A percentile compares a stretch with the other conserved stretches of the same genome.
phyloP scores from a whole-genome alignment of 2,329 filamentous ascomycete genomes.

The Rhinocladiella mackenziei region DNA sequence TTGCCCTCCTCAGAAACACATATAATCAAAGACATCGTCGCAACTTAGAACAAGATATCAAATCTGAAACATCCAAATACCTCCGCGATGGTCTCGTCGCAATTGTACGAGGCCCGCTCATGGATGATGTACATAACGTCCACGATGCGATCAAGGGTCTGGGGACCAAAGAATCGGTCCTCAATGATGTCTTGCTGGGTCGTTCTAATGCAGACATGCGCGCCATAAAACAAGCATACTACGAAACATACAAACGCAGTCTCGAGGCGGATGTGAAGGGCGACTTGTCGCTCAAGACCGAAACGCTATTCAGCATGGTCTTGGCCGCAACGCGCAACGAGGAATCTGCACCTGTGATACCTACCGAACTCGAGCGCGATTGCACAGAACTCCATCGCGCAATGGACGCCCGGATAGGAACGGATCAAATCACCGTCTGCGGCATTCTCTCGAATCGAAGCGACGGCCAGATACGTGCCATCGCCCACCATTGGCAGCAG shows the following conservation, averaged over 20 bases:
- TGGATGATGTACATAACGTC: conserved; percentile 68
- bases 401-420: conserved; percentile 63
- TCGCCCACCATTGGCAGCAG: conserved; percentile 68
- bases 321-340: conserved; percentile 70
- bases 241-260: conserved; percentile 59
- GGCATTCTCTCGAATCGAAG: conserved; percentile 71
- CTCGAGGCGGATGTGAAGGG: conserved; percentile 70
- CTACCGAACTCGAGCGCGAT: conserved; percentile 69
- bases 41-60: conserved; percentile 69
- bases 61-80: conserved; percentile 70
- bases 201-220: conserved; percentile 82
- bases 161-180: conserved; percentile 79
- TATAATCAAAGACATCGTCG: conserved; percentile 64
- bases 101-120: conserved; percentile 72
- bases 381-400: conserved; percentile 72
- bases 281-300: conserved; percentile 82
- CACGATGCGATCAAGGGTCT: conserved; percentile 69
- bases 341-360: conserved; percentile 69
- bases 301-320: conserved; percentile 79
- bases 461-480: conserved; percentile 78
- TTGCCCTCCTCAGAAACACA: conserved; percentile 62
- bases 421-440: conserved; percentile 73
- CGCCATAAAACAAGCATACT: conserved; percentile 78
- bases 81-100: conserved; percentile 72
- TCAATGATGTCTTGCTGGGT: conserved; percentile 81